phyloP scores from a whole-genome alignment of 2,329 filamentous ascomycete genomes.

The Penicillium brevicompactum region DNA sequence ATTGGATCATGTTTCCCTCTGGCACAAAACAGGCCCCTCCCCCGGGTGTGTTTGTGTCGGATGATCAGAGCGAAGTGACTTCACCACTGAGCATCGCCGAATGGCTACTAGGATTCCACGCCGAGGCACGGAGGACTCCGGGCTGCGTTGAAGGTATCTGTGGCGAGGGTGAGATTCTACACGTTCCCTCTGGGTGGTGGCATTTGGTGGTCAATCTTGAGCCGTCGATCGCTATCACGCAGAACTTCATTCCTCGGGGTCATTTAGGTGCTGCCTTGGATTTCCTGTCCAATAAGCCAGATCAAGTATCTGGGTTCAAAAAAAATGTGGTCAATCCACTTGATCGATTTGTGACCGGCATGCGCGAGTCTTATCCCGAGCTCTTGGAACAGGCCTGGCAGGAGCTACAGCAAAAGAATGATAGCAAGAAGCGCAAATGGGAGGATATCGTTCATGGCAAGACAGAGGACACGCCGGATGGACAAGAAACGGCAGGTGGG shows the following conservation, averaged over 20 bases:
- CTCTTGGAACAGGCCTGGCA: slow-evolving; percentile 67
- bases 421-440: slow-evolving; percentile 80
- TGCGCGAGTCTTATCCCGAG: slow-evolving; percentile 65
- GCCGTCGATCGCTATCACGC: slow-evolving; percentile 82
- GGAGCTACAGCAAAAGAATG: slow-evolving; percentile 64
- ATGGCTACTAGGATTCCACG: slow-evolving; percentile 89
- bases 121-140: slow-evolving; percentile 71
- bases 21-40: slow-evolving; percentile 64
- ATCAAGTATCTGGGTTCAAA: slow-evolving; percentile 85
- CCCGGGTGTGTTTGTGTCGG: slow-evolving; percentile 86
- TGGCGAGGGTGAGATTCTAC: slow-evolving; percentile 77
- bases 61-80: slow-evolving; percentile 90
- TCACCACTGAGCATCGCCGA: slow-evolving; percentile 95
- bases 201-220: slow-evolving; percentile 92
- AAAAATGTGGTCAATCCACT: slow-evolving; percentile 72
- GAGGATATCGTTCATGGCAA: slow-evolving; percentile 69
- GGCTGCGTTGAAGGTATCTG: slow-evolving; percentile 88
- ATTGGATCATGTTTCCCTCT: slow-evolving; percentile 98
- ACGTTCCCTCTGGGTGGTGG: slow-evolving; percentile 96
- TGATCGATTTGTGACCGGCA: slow-evolving; percentile 70
- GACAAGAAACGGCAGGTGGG: slow-evolving; percentile 38
- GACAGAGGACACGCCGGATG: slow-evolving; percentile 37
- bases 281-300: slow-evolving; percentile 78
- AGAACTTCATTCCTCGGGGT: slow-evolving; percentile 85
- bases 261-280: slow-evolving; percentile 74